Base-by-base conservation (phyloP, 2,329 filamentous ascomycete genomes). In the Aspergillus melleus region DNA sequence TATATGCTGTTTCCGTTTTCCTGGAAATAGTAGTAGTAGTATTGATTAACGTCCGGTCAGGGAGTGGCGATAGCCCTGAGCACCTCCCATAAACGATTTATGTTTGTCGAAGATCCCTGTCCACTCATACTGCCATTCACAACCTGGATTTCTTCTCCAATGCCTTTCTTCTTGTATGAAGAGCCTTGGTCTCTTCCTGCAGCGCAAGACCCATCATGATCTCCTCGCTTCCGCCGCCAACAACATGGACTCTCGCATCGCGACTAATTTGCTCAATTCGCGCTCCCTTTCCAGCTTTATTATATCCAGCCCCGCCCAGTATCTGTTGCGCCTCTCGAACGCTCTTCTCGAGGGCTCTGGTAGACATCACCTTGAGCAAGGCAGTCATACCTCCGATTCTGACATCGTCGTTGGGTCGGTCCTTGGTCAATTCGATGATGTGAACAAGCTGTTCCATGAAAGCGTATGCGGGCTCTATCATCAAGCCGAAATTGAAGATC, bases 371-470 rank as follows among this genome's bases (percentile, higher is more conserved):
- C 63, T 84, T 84, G 32, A 82, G 68, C 60, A 83, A 69, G 0
- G 82, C 82, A 16, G 81, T 83, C 74, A 81, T 79, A 0, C 82
- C 81, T 1, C 81, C 81, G 36, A 84, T 78, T 44, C 80, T 78
- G 11, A 79, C 71, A 39, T 75, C 70, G 54, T 75, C 76, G 0
- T 59, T 60, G 8, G 75, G 61, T 74, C 70, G 70, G 57, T 78
- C 66, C 62, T 77, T 75, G 4, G 76, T 78, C 9, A 76, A 68
- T 59, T 82, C 77, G 49, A 84, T 76, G 50, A 84, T 83, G 67
- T 83, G 84, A 5, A 83, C 84, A 2, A 88, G 74, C 68, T 88
- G 85, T 65, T 88, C 86, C 59, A 88, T 70, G 75, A 85, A 88
- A 0, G 85, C 83, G 72, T 84, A 86, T 50, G 85, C 83, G 0